Evolutionary conservation across 495 filamentous ascomycete species (phyloP).

Genomic region (Podospora pseudocomata): DNA sequence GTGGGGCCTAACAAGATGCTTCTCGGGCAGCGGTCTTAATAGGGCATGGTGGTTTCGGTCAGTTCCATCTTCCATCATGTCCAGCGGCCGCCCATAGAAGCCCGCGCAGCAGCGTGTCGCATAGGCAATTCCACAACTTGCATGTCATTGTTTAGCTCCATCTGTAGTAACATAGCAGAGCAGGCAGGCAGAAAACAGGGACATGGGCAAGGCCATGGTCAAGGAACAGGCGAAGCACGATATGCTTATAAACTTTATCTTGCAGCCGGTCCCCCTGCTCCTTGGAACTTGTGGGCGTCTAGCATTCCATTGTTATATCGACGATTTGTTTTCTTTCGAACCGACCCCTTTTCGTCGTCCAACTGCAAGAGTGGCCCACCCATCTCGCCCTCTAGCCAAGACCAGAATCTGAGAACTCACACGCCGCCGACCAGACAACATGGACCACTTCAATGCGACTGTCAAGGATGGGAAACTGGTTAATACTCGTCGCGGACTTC

Average conservation of each 20-base stretch:
- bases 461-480: slow-evolving; percentile 30
- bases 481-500: slow-evolving; percentile 30
- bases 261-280: background rate
- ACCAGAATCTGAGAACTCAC: background rate
- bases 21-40: background rate
- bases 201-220: background rate
- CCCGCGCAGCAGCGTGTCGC: background rate
- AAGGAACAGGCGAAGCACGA: background rate
- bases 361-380: background rate
- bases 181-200: background rate
- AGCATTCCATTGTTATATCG: background rate
- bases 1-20: background rate
- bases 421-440: slow-evolving; percentile 6
- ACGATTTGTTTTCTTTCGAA: background rate
- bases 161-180: background rate
- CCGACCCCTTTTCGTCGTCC: background rate
- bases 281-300: background rate
- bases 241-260: slow-evolving; percentile 1
- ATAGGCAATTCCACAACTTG: background rate
- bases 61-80: background rate
- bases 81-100: background rate
- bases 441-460: slow-evolving; percentile 36
- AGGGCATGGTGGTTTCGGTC: background rate
- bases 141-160: background rate
- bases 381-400: background rate